Evolutionary conservation across 768 basidiomycete species (phyloP).

Genomic region (Lactarius sanguifluus): DNA sequence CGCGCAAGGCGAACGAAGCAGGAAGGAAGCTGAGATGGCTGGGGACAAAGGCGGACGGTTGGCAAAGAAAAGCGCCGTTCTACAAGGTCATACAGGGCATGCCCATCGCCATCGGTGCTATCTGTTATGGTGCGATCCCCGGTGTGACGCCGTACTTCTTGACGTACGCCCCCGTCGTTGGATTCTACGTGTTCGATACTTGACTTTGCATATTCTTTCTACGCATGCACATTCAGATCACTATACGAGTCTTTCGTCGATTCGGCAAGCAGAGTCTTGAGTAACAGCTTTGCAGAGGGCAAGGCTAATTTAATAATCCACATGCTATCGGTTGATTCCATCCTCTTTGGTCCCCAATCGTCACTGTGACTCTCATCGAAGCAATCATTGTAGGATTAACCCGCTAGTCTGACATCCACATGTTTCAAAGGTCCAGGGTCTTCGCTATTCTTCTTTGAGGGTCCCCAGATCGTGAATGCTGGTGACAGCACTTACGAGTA

Average conservation of each 20-base stretch:
- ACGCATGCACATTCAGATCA: constrained; percentile 98
- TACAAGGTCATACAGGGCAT: constrained; percentile 96
- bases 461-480: constrained; percentile 92
- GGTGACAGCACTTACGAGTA: constrained; percentile 81
- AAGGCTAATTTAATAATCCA: constrained; percentile 91
- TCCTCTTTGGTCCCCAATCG: constrained; percentile 75
- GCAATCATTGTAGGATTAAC: constrained; percentile 80
- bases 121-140: constrained; percentile 89
- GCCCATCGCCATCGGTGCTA: constrained; percentile 96
- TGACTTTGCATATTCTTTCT: constrained; percentile 4
- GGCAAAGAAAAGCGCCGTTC: constrained; percentile 81
- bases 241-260: constrained; percentile 87
- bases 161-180: constrained; percentile 52
- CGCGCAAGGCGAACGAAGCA: too few species aligned
- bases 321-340: constrained; percentile 88
- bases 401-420: background rate
- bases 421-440: constrained; percentile 69
- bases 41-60: constrained; percentile 49
- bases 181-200: background rate
- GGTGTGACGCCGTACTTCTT: constrained; percentile 88
- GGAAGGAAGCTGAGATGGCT: too few species aligned
- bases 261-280: constrained; percentile 64
- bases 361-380: constrained; percentile 90
- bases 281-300: constrained; percentile 43
- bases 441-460: constrained; percentile 91